These are phyloP conservation scores for Tubosaeta brunneosetosa DNA, from an alignment of 768 basidiomycete genomes.

Conservation along the genomic window DNA sequence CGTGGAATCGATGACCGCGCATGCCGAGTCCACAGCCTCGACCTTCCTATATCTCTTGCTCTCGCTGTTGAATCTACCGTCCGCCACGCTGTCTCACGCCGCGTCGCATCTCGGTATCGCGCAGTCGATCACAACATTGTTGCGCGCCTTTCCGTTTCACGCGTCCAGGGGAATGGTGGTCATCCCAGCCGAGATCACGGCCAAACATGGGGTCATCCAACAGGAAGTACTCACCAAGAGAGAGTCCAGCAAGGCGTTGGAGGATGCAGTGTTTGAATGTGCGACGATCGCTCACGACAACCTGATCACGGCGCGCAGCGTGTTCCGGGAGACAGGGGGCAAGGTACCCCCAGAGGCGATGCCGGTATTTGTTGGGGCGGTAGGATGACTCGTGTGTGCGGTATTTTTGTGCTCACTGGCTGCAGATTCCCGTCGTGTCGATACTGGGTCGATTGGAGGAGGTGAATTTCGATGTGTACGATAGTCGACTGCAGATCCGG, in stretches of 20 bases:
- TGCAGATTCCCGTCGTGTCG: slow-evolving; percentile 61
- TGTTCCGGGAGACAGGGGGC: slow-evolving; percentile 53
- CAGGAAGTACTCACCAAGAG: slow-evolving; percentile 71
- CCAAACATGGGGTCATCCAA: slow-evolving; percentile 70
- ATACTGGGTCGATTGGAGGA: slow-evolving; percentile 65
- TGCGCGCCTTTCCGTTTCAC: slow-evolving; percentile 77
- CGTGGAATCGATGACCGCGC: slow-evolving; percentile 58
- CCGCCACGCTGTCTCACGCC: slow-evolving; percentile 62
- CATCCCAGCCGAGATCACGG: slow-evolving; percentile 79
- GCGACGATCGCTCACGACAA: slow-evolving; percentile 80
- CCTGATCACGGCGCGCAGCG: slow-evolving; percentile 65
- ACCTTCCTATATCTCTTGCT: slow-evolving; percentile 74
- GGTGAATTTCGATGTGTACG: slow-evolving; percentile 68
- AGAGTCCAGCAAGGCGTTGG: slow-evolving; percentile 50
- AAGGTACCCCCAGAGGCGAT: slow-evolving; percentile 55
- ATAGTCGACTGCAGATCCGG: slow-evolving; percentile 54
- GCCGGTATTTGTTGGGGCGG: slow-evolving; percentile 70
- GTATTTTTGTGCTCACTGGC: slow-evolving; percentile 1
- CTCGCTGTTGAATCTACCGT: slow-evolving; percentile 56
- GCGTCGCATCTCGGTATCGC: slow-evolving; percentile 79
- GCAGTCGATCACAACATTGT: slow-evolving; percentile 63
- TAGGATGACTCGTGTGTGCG: slow-evolving; percentile 34
- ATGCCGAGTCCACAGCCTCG: slow-evolving; percentile 78
- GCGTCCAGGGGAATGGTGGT: slow-evolving; percentile 65
- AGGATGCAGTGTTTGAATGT: slow-evolving; percentile 79